Evolutionary conservation across 495 filamentous ascomycete genomes (phyloP), one percentile per base, ranked within the genome.

Genomic region (Neurospora sp.): DNA sequence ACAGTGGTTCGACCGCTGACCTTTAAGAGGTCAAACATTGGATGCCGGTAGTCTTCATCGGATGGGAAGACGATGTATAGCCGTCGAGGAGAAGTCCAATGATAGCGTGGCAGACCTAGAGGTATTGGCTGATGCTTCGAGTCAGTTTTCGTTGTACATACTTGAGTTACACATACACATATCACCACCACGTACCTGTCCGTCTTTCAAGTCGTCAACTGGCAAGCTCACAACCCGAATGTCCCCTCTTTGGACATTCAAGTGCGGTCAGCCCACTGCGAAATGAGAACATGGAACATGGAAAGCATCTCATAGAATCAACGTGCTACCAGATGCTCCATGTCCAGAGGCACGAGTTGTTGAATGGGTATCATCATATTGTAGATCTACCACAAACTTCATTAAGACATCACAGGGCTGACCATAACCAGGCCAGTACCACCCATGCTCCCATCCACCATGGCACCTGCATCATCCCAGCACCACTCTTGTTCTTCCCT

Each of bases 1-100:
- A 76, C 38, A 68, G 73, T 3, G 75, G 75, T 17, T 42, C 74
- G 14, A 73, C 65, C 16, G 74, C 76, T 40, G 71, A 78, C 68
- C 14, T 74, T 9, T 76, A 44, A 75, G 12, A 68, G 9, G n/a
- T 42, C 4, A 68, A 40, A 65, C 14, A 37, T 37, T 35, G 48
- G 53, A 35, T 8, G 22, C 22, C 14, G 17, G 2, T 61, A 31
- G 27, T 35, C 53, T 61, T 6, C 12, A 61, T 61, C 20, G 14
- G 53, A 16, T 61, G 2, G 27, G 14, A 35, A 61, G 53, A 35
- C 7, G 22, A 61, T 2, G 6, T 4, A 31, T 31, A 4, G 12
- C 9, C 20, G 22, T 31, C 6, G 4, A 31, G 22, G 20, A 59
- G 20, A 59, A 12, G 48, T 22, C 10, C 10, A 5, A 59, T 22